Percentiles rank a stretch among this genome's conserved stretches.
These are phyloP conservation scores for Tetrapisispora namnaoensis DNA, from an alignment of 805 yeast species.

Conservation along the genomic window DNA sequence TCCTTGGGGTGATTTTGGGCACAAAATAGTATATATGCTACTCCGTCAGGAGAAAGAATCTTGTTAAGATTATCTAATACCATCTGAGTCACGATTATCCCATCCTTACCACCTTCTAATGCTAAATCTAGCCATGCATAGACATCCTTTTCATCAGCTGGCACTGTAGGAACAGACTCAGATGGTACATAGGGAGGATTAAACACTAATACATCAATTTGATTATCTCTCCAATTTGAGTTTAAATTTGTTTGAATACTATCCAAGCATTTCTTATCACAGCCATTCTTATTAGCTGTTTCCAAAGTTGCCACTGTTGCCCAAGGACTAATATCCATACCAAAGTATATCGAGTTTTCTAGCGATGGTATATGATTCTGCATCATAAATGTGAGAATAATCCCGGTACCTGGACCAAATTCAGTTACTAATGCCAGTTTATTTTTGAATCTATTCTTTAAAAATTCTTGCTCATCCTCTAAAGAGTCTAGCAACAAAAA, in stretches of 20 bases:
- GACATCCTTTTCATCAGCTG: constrained; percentile 36
- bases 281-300: constrained; percentile 35
- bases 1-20: constrained; percentile 75
- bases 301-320: constrained; percentile 49
- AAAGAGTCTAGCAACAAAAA: constrained; percentile 73
- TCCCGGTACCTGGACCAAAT: constrained; percentile 88
- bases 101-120: constrained; percentile 77
- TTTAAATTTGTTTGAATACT: constrained; percentile 51
- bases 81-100: constrained; percentile 74
- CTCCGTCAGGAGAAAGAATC: constrained; percentile 50
- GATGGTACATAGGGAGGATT: constrained; percentile 98
- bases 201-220: constrained; percentile 68
- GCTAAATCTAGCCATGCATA: constrained; percentile 82
- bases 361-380: constrained; percentile 41
- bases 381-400: constrained; percentile 65
- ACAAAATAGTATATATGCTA: constrained; percentile 84
- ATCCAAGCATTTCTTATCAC: constrained; percentile 31
- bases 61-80: constrained; percentile 46
- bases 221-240: constrained; percentile 34
- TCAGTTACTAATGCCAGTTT: constrained; percentile 56
- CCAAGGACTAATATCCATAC: constrained; percentile 74
- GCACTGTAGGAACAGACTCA: constrained; percentile 55
- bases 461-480: constrained; percentile 43
- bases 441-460: constrained; percentile 25
- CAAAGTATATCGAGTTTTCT: constrained; percentile 39